These are phyloP conservation scores for Pythium aristosporum DNA, from an alignment of 352 stramenopile species.

Conservation along the genomic window DNA sequence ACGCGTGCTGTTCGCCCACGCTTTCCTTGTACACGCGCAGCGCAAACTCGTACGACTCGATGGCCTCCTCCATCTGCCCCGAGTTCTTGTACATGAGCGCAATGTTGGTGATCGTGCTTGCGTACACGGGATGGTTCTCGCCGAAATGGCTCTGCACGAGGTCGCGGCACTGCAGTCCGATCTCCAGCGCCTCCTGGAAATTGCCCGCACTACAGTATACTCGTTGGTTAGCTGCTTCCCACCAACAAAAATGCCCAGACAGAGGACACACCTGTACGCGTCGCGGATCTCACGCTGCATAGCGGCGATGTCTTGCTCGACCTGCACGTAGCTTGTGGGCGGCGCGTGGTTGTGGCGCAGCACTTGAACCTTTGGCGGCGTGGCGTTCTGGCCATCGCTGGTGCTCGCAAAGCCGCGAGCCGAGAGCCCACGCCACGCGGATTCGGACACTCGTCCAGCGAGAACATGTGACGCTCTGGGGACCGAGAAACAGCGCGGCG, in stretches of 20 bases:
- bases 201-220: conserved; percentile 46
- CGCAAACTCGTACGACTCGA: conserved; percentile 81
- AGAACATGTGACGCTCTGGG: background rate
- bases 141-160: conserved; percentile 73
- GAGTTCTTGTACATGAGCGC: conserved; percentile 88
- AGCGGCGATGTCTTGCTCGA: conserved; percentile 76
- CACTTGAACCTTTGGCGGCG: conserved; percentile 45
- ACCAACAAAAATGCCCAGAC: background rate
- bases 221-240: too few relatives aligned
- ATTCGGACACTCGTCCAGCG: background rate
- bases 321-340: conserved; percentile 52
- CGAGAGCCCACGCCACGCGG: background rate
- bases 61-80: conserved; percentile 67
- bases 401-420: conserved; percentile 17
- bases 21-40: conserved; percentile 79
- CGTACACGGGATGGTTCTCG: conserved; percentile 75
- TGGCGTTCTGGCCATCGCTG: conserved; percentile 20
- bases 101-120: conserved; percentile 85
- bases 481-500: background rate
- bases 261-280: conserved; percentile 62
- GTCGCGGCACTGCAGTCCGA: conserved; percentile 68
- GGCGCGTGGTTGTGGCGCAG: conserved; percentile 67
- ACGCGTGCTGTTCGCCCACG: conserved; percentile 80
- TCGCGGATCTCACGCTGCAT: conserved; percentile 85
- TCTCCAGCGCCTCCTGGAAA: conserved; percentile 64